phyloP scores from a whole-genome alignment of 176 grass and related monocot genomes.

The Olyra latifolia region DNA sequence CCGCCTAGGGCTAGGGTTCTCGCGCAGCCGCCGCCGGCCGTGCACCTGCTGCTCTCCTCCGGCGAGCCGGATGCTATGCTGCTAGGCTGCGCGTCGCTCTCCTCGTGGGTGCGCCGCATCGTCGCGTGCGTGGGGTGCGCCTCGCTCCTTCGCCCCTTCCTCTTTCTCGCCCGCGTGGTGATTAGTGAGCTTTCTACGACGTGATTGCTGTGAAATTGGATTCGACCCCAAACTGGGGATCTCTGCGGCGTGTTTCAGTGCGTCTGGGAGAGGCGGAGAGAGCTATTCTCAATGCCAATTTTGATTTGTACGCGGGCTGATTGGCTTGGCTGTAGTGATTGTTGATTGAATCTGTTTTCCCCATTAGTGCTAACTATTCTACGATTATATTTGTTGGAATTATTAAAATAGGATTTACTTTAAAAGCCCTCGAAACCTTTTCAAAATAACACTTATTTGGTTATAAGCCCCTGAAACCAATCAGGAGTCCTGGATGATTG shows the following conservation, averaged over 20 bases:
- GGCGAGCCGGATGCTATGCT: slow-evolving; percentile 55
- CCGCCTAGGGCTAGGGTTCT: slow-evolving; percentile 21
- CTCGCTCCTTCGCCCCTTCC: neutral
- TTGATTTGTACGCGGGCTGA: neutral
- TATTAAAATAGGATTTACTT: neutral
- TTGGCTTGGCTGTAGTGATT: neutral
- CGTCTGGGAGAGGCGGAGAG: neutral
- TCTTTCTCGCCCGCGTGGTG: neutral
- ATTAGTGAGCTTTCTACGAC: neutral
- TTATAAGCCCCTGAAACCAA: neutral
- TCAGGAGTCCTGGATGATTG: neutral
- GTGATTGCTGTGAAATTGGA: neutral
- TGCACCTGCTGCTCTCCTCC: neutral
- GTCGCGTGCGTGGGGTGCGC: slow-evolving; percentile 85
- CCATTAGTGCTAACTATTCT: neutral
- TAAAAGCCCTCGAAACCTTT: no score
- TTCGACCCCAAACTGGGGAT: neutral
- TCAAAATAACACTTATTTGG: no score
- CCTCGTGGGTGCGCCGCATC: slow-evolving; percentile 71
- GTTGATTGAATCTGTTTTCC: neutral
- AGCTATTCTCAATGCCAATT: neutral
- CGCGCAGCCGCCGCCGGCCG: neutral
- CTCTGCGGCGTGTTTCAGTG: neutral
- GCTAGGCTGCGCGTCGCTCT: slow-evolving; percentile 62
- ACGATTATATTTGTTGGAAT: neutral